A percentile compares a stretch with the other conserved stretches of the same genome.
Conservation (phyloP, 305 asterid species). For the Rubia peregrina region DNA sequence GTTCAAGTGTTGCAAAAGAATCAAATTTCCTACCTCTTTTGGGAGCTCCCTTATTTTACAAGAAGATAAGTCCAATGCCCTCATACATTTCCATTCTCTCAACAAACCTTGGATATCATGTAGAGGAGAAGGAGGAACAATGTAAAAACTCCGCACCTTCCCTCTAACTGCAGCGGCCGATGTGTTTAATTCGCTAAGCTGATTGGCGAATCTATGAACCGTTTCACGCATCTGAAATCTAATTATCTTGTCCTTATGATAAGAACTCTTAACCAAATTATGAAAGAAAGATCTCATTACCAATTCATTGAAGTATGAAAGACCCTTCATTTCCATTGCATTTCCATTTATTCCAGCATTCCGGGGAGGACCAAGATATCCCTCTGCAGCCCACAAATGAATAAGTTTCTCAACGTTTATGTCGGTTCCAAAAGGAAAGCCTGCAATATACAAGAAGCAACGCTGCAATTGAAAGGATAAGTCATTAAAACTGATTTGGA, state of each 20-base stretch:
- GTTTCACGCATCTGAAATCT: constrained; percentile 26
- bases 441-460: constrained; percentile 25
- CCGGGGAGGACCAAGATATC: constrained; percentile 17
- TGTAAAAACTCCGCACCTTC: constrained; percentile 12
- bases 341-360: neutral
- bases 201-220: constrained; percentile 17
- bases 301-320: neutral
- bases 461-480: constrained; percentile 18
- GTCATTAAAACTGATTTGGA: constrained; percentile 15
- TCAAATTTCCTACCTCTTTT: constrained; percentile 8
- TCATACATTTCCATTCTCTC: neutral
- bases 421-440: constrained; percentile 14
- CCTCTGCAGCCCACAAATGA: constrained; percentile 27
- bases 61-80: constrained; percentile 11
- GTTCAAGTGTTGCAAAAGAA: constrained; percentile 15
- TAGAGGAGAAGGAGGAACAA: neutral
- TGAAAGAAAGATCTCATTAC: constrained; percentile 22
- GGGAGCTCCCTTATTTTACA: constrained; percentile 13
- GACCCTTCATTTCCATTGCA: neutral
- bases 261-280: constrained; percentile 6
- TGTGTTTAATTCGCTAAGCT: no score
- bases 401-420: constrained; percentile 19
- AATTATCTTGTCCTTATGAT: neutral
- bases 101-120: neutral
- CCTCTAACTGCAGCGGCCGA: no score